Evolutionary conservation across 1,139 yeast genomes (phyloP).

Genomic region (Chernovozyma sophiae-reginae): DNA sequence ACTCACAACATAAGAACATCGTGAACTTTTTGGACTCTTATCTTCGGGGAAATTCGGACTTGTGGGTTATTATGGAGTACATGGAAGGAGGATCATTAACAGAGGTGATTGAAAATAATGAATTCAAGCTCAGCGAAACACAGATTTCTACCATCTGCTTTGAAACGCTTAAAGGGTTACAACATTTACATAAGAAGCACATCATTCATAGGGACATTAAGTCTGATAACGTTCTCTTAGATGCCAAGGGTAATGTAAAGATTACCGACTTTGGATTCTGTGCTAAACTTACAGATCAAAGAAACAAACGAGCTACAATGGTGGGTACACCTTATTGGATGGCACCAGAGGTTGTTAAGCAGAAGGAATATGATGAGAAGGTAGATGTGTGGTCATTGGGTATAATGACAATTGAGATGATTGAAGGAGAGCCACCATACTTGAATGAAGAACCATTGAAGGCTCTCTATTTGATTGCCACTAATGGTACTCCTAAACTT

Average conservation of each 20-base stretch:
- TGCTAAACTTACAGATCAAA: constrained; percentile 89
- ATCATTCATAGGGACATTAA: constrained; percentile 96
- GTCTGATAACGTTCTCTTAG: constrained; percentile 87
- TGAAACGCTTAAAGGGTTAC: constrained; percentile 89
- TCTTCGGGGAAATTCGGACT: constrained; percentile 38
- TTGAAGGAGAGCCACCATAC: constrained; percentile 97
- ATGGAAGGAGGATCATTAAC: constrained; percentile 83
- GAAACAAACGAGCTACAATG: constrained; percentile 95
- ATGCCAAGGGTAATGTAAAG: constrained; percentile 83
- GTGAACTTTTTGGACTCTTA: constrained; percentile 47
- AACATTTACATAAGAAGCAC: constrained; percentile 84
- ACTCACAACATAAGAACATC: constrained; percentile 44
- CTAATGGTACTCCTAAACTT: constrained; percentile 94
- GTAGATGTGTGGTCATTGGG: constrained; percentile 98
- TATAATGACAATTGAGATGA: constrained; percentile 97
- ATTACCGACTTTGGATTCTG: constrained; percentile 98
- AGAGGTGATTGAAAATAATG: constrained; percentile 84
- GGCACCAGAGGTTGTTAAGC: constrained; percentile 99
- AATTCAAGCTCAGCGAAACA: constrained; percentile 56
- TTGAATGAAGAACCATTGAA: constrained; percentile 83
- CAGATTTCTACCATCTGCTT: constrained; percentile 89
- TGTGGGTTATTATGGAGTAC: constrained; percentile 95
- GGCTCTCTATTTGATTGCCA: constrained; percentile 73
- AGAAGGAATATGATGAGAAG: constrained; percentile 92
- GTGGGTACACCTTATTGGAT: constrained; percentile 99